These are phyloP conservation scores for Torulaspora franciscae DNA, from an alignment of 805 yeast species.

Conservation along the genomic window DNA sequence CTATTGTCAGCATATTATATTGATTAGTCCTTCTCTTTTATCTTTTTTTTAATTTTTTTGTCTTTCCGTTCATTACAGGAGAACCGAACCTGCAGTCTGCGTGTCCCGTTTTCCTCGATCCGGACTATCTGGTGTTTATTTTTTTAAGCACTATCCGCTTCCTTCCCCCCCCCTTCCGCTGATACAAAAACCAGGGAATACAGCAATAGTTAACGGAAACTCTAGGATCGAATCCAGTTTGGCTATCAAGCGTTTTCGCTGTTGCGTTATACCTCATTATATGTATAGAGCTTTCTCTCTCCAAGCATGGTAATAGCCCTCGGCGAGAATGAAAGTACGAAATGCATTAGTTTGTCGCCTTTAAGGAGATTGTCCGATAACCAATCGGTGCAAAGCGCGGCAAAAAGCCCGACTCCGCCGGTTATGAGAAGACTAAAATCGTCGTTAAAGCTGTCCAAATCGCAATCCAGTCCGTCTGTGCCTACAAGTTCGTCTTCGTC, in stretches of 20 bases:
- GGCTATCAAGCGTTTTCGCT: too few species aligned
- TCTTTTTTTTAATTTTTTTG: background rate
- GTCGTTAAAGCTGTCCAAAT: slow-evolving; percentile 23
- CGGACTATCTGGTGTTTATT: background rate
- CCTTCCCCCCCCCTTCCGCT: too few species aligned
- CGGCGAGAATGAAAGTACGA: background rate
- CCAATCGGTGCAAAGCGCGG: background rate
- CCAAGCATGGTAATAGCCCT: background rate
- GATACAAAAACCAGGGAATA: too few species aligned
- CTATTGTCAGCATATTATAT: too few species aligned
- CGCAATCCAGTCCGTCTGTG: slow-evolving; percentile 12
- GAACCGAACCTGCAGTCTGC: background rate
- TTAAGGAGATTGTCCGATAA: background rate
- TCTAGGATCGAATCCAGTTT: too few species aligned
- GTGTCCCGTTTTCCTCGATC: background rate
- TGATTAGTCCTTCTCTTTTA: background rate
- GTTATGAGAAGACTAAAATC: slow-evolving; percentile 22
- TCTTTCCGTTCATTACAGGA: background rate
- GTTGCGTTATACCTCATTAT: background rate
- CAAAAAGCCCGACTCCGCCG: background rate
- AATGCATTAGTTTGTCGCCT: background rate
- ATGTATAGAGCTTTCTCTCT: background rate
- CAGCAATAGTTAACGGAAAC: too few species aligned
- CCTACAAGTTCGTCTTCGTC: slow-evolving; percentile 18
- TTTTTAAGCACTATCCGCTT: background rate